Percentiles rank a stretch among this genome's conserved stretches.
Evolutionary conservation across 2,329 filamentous ascomycete species (phyloP).

Genomic region (Paraphoma sp.): DNA sequence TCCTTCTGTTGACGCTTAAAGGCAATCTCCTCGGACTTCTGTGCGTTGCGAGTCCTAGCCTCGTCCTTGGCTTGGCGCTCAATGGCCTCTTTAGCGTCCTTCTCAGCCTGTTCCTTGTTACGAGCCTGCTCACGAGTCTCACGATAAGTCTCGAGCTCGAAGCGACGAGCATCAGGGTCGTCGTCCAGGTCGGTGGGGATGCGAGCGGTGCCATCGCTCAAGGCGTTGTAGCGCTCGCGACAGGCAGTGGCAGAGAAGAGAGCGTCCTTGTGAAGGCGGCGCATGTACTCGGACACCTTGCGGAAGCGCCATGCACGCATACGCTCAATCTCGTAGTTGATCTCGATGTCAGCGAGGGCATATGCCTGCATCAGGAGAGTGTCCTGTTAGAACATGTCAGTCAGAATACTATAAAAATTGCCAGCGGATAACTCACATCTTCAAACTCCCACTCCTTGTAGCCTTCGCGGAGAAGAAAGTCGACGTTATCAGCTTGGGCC

Average conservation of each 20-base stretch:
- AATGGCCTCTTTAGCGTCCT: conserved; percentile 14
- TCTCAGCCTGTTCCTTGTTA: conserved; percentile 25
- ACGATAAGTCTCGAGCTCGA: conserved; percentile 34
- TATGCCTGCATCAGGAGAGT: conserved; percentile 51
- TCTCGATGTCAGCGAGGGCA: conserved; percentile 51
- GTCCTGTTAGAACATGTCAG: conserved; percentile 46
- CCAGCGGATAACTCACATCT: conserved; percentile 48
- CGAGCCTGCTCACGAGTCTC: conserved; percentile 24
- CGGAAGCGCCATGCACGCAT: conserved; percentile 54
- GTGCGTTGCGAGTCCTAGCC: conserved; percentile 19
- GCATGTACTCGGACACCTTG: conserved; percentile 52
- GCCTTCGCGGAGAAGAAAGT: conserved; percentile 54
- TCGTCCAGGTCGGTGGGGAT: conserved; percentile 54
- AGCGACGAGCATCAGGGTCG: conserved; percentile 46
- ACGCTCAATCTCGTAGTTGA: conserved; percentile 49
- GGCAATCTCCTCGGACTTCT: conserved; percentile 33
- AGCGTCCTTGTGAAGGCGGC: conserved; percentile 44
- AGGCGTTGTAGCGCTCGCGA: conserved; percentile 49
- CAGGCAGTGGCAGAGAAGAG: conserved; percentile 58
- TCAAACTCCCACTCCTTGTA: conserved; percentile 58
- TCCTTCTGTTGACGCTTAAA: conserved; percentile 17
- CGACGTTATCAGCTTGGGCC: conserved; percentile 51
- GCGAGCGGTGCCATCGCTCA: conserved; percentile 52
- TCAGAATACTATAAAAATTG: not conserved
- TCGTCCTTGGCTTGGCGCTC: conserved; percentile 28